These are phyloP conservation scores for Laburnicola sp. DNA, from an alignment of 2,329 filamentous ascomycete species.

Conservation along the genomic window DNA sequence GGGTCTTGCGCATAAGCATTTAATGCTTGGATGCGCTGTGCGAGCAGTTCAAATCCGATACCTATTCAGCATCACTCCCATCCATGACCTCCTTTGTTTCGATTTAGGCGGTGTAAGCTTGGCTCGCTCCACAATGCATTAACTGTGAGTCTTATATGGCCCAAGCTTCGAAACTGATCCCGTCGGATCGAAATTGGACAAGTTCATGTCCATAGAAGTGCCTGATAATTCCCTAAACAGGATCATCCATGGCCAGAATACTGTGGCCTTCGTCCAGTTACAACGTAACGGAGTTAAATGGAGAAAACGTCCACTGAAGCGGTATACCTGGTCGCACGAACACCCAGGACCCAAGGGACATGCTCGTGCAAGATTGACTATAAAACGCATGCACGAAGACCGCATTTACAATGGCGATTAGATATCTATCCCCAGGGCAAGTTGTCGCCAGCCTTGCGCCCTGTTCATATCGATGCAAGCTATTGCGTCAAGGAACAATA, in stretches of 20 bases:
- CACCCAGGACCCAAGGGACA: slow-evolving; percentile 2
- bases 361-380: not conserved
- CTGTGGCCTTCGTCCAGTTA: not conserved
- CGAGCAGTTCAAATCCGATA: slow-evolving; percentile 28
- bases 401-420: no score
- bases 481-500: no score
- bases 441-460: no score
- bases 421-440: no score
- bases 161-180: no score
- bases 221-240: not conserved
- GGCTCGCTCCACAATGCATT: slow-evolving; percentile 18
- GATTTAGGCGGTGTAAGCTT: slow-evolving; percentile 15
- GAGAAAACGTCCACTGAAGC: no score
- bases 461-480: no score
- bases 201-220: not conserved
- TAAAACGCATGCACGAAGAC: no score
- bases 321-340: no score
- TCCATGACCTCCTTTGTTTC: slow-evolving; percentile 19
- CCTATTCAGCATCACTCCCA: slow-evolving; percentile 12
- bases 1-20: slow-evolving; percentile 26
- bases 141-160: slow-evolving; percentile 25
- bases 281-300: not conserved
- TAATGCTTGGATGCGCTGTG: slow-evolving; percentile 24
- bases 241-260: not conserved
- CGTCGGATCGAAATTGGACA: slow-evolving; percentile 19